These are phyloP conservation scores for Gracilaria caudata DNA, from an alignment of 23 red algal genomes.

Conservation along the genomic window DNA sequence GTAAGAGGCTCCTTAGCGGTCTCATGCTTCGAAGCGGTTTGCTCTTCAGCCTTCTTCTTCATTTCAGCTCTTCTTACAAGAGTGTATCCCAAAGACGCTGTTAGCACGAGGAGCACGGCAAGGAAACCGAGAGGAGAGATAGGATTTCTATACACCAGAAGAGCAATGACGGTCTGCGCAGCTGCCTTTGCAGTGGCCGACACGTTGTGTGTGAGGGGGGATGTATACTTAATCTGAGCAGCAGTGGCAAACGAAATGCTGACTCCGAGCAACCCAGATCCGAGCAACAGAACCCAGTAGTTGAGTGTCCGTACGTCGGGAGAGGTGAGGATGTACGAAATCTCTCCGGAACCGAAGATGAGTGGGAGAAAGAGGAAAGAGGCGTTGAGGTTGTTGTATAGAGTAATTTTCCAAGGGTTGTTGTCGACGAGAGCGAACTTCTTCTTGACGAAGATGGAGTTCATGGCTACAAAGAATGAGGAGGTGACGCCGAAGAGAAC, in stretches of 20 bases:
- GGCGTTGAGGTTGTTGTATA: conserved; percentile 97
- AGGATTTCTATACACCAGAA: conserved; percentile 85
- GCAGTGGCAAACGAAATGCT: conserved; percentile 93
- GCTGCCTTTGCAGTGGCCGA: conserved; percentile 97
- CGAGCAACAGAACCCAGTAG: conserved; percentile 83
- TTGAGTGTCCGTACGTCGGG: conserved; percentile 29
- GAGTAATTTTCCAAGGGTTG: conserved; percentile 96
- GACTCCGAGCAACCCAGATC: conserved; percentile 82
- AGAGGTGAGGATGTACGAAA: conserved; percentile 40
- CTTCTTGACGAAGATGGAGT: conserved; percentile 97
- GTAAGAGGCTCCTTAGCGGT: conserved; percentile 33
- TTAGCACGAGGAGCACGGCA: conserved; percentile 82
- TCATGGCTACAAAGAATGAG: conserved; percentile 96
- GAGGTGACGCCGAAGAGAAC: conserved; percentile 89
- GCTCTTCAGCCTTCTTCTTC: conserved; percentile 66
- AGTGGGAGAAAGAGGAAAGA: conserved; percentile 92
- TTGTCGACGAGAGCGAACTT: conserved; percentile 94
- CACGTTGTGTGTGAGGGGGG: conserved; percentile 95
- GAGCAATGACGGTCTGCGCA: conserved; percentile 90
- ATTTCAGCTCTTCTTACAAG: conserved; percentile 91
- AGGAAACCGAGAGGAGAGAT: conserved; percentile 79
- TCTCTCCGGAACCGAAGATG: conserved; percentile 82
- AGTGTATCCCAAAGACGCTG: conserved; percentile 80
- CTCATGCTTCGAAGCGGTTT: conserved; percentile 20
- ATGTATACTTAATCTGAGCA: conserved; percentile 97